Percentiles rank a stretch among this genome's conserved stretches.
phyloP scores from a whole-genome alignment of 202 grass and related monocot species.

The Musa balbisiana region DNA sequence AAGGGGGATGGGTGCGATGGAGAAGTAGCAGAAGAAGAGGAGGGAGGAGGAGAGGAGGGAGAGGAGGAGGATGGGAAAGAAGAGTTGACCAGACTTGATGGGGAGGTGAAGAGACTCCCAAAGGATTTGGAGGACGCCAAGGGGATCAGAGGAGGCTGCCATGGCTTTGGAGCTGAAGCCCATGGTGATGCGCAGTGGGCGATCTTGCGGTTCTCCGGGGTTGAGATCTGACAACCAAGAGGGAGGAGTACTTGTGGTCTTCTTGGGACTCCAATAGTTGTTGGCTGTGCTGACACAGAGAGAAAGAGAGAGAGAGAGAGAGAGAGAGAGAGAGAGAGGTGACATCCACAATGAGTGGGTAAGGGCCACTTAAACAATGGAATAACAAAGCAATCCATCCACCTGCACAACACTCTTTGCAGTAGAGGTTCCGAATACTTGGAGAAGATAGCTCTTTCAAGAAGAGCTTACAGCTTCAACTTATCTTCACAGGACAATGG shows the following conservation, averaged over 20 bases:
- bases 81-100: constrained; percentile 15
- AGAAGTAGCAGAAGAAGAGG: constrained; percentile 7
- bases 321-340: too few species aligned
- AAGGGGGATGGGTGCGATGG: not conserved
- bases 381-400: too few species aligned
- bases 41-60: constrained; percentile 9
- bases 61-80: constrained; percentile 23
- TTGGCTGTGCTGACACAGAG: too few species aligned
- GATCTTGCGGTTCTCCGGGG: not conserved
- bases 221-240: not conserved
- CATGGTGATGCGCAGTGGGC: not conserved
- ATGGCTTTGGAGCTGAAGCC: constrained; percentile 6
- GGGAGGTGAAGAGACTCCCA: constrained; percentile 22
- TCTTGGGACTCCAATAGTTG: not conserved
- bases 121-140: constrained; percentile 15
- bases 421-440: too few species aligned
- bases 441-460: too few species aligned
- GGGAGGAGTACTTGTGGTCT: not conserved
- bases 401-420: too few species aligned
- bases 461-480: too few species aligned
- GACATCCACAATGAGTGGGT: too few species aligned
- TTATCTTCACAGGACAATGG: too few species aligned
- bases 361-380: too few species aligned
- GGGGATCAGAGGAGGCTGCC: constrained; percentile 2
- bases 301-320: too few species aligned